Conservation (phyloP, 1,139 yeast genomes). For the Blastobotrys buckinghamii region DNA sequence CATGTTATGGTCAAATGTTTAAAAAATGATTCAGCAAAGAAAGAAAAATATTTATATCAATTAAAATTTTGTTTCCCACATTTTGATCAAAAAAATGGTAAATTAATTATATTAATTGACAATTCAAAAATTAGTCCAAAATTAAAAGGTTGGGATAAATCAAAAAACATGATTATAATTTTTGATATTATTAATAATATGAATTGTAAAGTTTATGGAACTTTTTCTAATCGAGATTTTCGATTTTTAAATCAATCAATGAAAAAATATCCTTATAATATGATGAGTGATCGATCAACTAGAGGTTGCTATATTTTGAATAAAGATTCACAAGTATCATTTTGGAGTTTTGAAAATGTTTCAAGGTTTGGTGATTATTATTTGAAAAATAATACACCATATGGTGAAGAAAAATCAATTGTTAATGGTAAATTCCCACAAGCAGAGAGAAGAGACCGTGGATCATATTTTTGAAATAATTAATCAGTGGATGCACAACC, state of each 20-base stretch:
- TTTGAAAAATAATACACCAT: background rate
- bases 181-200: background rate
- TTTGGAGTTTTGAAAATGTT: background rate
- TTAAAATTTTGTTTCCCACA: background rate
- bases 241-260: background rate
- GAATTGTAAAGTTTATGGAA: background rate
- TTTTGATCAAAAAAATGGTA: background rate
- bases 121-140: background rate
- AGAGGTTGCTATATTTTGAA: background rate
- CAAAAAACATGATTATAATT: background rate
- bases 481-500: constrained; percentile 85
- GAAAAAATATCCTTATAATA: background rate
- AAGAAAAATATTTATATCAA: background rate
- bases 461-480: constrained; percentile 9
- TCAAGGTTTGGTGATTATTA: constrained; percentile 1
- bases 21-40: too few species aligned
- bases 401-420: background rate
- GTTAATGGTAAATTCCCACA: too few species aligned
- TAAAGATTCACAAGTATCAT: background rate
- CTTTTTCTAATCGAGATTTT: background rate
- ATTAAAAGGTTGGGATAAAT: background rate
- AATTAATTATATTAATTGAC: background rate
- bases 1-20: too few species aligned
- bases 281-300: background rate
- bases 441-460: too few species aligned